Conservation (phyloP, 192 early-diverging fungal species). For the Linderina pennispora region DNA sequence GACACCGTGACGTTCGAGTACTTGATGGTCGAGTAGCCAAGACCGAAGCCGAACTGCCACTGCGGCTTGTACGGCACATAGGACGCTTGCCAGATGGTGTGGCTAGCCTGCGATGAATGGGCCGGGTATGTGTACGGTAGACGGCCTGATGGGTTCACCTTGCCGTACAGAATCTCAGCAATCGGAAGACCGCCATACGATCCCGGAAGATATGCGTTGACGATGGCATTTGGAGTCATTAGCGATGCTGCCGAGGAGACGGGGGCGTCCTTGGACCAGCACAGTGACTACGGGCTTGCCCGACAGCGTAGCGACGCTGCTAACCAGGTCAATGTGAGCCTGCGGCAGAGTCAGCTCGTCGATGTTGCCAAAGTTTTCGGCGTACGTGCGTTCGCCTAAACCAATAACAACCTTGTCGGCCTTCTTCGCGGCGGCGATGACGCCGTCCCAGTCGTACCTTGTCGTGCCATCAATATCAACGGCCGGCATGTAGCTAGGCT, state of each 20-base stretch:
- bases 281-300: constrained; percentile 45
- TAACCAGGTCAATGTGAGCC: constrained; percentile 45
- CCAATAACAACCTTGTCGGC: constrained; percentile 52
- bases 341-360: constrained; percentile 36
- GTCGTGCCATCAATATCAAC: constrained; percentile 47
- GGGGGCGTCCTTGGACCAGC: constrained; percentile 53
- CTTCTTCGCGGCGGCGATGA: constrained; percentile 13
- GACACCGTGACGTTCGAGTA: constrained; percentile 44
- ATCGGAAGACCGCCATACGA: constrained; percentile 57
- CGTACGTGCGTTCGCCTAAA: constrained; percentile 54
- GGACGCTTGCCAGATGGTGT: constrained; percentile 43
- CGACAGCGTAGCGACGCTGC: constrained; percentile 13
- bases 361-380: constrained; percentile 55
- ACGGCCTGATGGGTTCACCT: constrained; percentile 54
- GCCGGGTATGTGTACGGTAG: constrained; percentile 57
- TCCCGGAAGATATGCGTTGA: constrained; percentile 56
- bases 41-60: constrained; percentile 53
- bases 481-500: constrained; percentile 21
- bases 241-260: constrained; percentile 44
- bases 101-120: constrained; percentile 25
- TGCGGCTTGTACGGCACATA: constrained; percentile 41
- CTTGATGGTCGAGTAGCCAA: constrained; percentile 49
- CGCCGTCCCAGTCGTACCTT: constrained; percentile 7
- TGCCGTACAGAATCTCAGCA: constrained; percentile 53
- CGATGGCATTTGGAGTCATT: constrained; percentile 41